phyloP scores from a whole-genome alignment of 352 stramenopile genomes.

The Globisporangium orthogonon region DNA sequence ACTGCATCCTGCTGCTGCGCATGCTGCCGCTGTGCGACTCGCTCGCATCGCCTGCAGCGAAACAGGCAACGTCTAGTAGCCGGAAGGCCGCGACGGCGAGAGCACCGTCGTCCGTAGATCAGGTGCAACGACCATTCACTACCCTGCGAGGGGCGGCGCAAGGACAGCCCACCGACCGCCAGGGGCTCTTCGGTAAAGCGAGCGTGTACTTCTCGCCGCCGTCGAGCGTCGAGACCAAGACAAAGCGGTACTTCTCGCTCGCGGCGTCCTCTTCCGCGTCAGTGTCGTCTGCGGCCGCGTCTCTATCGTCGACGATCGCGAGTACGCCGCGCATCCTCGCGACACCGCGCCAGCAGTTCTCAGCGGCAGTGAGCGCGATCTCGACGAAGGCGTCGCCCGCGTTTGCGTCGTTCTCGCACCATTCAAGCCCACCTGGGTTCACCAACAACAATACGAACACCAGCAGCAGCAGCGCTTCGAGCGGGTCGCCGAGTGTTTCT shows the following conservation, averaged over 20 bases:
- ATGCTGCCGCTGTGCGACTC: conserved; percentile 59
- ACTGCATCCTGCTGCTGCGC: conserved; percentile 60
- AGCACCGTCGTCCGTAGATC: conserved; percentile 17
- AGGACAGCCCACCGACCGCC: conserved; percentile 4
- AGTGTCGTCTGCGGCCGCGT: conserved; percentile 70
- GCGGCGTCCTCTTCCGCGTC: conserved; percentile 47
- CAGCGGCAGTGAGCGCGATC: conserved; percentile 66
- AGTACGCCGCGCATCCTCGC: conserved; percentile 57
- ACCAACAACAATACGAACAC: conserved; percentile 1
- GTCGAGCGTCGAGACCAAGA: conserved; percentile 55
- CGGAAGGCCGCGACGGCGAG: background rate
- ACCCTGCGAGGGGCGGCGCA: conserved; percentile 15
- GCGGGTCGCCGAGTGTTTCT: conserved; percentile 7
- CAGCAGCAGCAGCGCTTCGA: background rate
- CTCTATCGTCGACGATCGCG: conserved; percentile 62
- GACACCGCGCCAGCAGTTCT: conserved; percentile 70
- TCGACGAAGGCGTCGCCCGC: conserved; percentile 66
- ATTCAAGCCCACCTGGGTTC: conserved; percentile 8
- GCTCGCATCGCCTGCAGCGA: conserved; percentile 9
- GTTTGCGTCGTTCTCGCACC: conserved; percentile 52
- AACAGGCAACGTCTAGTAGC: background rate
- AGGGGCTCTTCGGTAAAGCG: conserved; percentile 42
- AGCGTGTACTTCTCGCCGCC: conserved; percentile 59
- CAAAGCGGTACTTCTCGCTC: conserved; percentile 60
- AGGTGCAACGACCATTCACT: conserved; percentile 26